Evolutionary conservation across 2,329 filamentous ascomycete species (phyloP).

Genomic region (Escovopsis weberi): DNA sequence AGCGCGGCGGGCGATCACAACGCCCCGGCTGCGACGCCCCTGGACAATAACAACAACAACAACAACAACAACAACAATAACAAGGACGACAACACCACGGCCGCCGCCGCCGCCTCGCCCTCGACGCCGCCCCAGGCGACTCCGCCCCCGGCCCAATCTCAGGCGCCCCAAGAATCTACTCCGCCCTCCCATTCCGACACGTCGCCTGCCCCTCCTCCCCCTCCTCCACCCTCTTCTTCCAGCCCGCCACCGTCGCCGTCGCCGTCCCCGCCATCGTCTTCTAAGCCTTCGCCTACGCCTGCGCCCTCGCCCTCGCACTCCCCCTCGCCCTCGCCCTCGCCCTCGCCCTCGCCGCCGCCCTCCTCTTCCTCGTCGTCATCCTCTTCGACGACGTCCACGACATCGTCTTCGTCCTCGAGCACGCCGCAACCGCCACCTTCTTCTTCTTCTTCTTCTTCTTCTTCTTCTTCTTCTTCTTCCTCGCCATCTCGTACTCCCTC

Average conservation of each 20-base stretch:
- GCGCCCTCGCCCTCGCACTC: background rate
- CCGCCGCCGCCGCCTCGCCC: slow-evolving; percentile 2
- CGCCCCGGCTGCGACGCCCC: background rate
- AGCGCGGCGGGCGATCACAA: slow-evolving; percentile 1
- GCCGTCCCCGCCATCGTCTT: slow-evolving; percentile 4
- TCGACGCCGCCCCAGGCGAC: background rate
- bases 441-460: background rate
- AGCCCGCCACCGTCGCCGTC: slow-evolving; percentile 4
- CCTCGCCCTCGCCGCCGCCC: slow-evolving; percentile 1
- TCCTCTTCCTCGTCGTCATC: background rate
- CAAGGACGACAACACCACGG: background rate
- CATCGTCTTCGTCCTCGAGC: background rate
- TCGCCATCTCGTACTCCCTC: slow-evolving; percentile 4
- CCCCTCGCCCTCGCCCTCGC: slow-evolving; percentile 3
- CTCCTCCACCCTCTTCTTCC: slow-evolving; percentile 3
- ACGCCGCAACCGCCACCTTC: background rate
- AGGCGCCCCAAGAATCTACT: too few relatives aligned
- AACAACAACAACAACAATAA: too few relatives aligned
- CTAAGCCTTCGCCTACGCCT: background rate
- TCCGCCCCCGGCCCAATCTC: background rate
- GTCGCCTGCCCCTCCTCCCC: background rate
- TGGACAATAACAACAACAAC: too few relatives aligned
- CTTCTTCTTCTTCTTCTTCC: background rate
- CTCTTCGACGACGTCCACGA: background rate
- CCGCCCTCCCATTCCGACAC: background rate